phyloP scores from a whole-genome alignment of 345 rosid genomes.

The Salix caprea region DNA sequence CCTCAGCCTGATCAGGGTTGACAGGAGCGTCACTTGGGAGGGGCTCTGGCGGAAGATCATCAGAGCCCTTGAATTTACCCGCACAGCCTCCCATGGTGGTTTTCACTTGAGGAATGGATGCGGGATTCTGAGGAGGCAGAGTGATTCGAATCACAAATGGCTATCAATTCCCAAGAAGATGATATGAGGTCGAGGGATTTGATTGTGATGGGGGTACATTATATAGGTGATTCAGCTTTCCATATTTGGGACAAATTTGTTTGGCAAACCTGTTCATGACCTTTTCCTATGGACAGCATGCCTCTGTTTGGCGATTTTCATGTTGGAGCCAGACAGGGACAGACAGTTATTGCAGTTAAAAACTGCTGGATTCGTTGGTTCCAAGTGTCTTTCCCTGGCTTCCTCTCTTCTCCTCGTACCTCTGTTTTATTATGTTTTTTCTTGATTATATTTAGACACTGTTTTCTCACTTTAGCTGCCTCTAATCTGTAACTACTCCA shows the following conservation, averaged over 20 bases:
- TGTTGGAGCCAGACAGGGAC: not conserved
- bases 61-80: conserved; percentile 6
- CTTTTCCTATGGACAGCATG: conserved; percentile 9
- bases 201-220: not conserved
- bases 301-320: conserved; percentile 7
- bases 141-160: not conserved
- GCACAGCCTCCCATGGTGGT: conserved; percentile 43
- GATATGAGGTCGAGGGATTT: not conserved
- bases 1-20: conserved; percentile 18
- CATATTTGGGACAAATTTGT: conserved; percentile 14
- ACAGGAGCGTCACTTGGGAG: conserved; percentile 10
- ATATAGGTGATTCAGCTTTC: conserved; percentile 13
- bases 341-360: not conserved
- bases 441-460: not conserved
- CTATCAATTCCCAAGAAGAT: not conserved
- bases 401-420: not conserved
- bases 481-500: not conserved
- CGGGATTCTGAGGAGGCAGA: not conserved
- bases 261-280: conserved; percentile 1
- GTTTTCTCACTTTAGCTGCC: too few species aligned
- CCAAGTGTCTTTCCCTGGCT: not conserved
- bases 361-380: not conserved
- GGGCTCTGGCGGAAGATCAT: not conserved
- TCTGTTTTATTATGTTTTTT: not conserved
- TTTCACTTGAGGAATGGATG: not conserved